Evolutionary conservation across 2,329 filamentous ascomycete species (phyloP), one percentile per base, ranked within the genome.

Genomic region (Phialemoniopsis sp.): DNA sequence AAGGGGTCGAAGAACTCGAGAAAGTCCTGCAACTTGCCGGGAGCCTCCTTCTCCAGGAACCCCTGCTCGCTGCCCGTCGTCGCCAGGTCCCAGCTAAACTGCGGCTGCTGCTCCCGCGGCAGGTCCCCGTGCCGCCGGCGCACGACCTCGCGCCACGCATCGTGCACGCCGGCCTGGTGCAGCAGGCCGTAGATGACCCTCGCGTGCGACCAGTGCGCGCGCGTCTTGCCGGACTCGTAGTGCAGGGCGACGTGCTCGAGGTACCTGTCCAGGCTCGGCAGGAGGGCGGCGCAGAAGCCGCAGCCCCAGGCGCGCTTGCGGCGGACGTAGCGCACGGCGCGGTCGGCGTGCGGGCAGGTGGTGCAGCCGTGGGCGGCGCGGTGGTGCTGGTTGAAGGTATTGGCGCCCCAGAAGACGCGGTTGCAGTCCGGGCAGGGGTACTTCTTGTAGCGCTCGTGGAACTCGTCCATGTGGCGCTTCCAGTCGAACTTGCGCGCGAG

Each of bases 401-500:
- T 83, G 48, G 79, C 77, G 9, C 79, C 78, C 69, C 78, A 82
- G 58, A 84, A 82, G 52, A 78, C 79, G 50, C 80, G 76, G 57
- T 82, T 82, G 60, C 81, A 85, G 47, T 80, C 79, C 6, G 80
- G 79, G 51, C 80, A 84, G 12, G 79, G 78, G 56, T 82, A 84
- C 53, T 81, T 82, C 46, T 80, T 76, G 65, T 78, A 78, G 39
- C 80, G 76, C 64, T 84, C 80, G 58, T 84, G 80, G 52, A 83
- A 82, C 57, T 82, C 79, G 50, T 83, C 80, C 55, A 85, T 79
- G 57, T 85, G 81, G 26, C 78, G 72, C 58, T 82, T 82, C 81
- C 76, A 85, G 56, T 84, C 79, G 46, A 81, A 80, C 54, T 83
- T 83, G 47, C 78, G 72, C 63, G 80, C 80, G 53, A 84, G 80